Evolutionary conservation across 139 green algal species (phyloP).

Genomic region (Chlorella sp.): DNA sequence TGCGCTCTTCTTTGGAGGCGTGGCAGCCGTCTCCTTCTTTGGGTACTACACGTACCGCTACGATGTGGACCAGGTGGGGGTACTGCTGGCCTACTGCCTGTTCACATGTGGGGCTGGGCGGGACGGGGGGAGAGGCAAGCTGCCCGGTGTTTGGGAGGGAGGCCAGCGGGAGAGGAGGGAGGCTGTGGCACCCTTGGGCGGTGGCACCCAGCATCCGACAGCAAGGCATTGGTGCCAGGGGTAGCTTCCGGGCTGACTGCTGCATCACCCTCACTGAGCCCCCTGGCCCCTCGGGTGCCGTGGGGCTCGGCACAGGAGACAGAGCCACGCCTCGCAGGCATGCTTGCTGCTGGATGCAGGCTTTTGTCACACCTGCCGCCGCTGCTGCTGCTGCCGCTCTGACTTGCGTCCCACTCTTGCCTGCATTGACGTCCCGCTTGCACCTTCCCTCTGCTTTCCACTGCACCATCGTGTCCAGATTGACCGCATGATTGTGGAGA

Average conservation of each 20-base stretch:
- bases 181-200: no score
- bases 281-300: no score
- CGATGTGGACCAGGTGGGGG: constrained; percentile 22
- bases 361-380: background rate
- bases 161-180: background rate
- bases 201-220: no score
- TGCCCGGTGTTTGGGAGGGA: background rate
- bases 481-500: constrained; percentile 56
- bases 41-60: constrained; percentile 77
- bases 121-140: background rate
- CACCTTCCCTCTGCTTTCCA: background rate
- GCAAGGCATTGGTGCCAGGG: no score
- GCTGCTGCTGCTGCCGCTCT: background rate
- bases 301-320: no score
- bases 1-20: constrained; percentile 57
- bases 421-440: background rate
- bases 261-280: no score
- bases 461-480: constrained; percentile 27
- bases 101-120: background rate
- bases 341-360: background rate
- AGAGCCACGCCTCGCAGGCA: background rate
- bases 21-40: constrained; percentile 58
- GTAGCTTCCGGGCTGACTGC: no score
- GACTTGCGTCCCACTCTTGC: background rate
- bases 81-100: no score